Percentiles rank a stretch among this genome's conserved stretches.
These are phyloP conservation scores for Vachellia collinsii DNA, from an alignment of 306 rosid genomes.

Conservation along the genomic window DNA sequence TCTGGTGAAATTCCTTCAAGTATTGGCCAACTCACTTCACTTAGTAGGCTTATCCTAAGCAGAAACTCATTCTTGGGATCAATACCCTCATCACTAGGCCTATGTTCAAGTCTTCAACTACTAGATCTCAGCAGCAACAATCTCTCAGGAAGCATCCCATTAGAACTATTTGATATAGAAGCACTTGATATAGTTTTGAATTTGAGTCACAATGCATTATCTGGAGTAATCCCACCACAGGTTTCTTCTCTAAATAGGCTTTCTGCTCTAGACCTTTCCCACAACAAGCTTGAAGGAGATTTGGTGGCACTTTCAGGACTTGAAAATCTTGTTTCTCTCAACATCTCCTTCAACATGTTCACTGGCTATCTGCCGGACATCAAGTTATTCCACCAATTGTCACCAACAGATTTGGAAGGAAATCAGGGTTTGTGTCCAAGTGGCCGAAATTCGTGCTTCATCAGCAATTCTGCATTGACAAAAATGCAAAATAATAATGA, in stretches of 20 bases:
- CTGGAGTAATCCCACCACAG: conserved; percentile 68
- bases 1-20: conserved; percentile 60
- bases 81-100: conserved; percentile 69
- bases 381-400: conserved; percentile 72
- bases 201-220: conserved; percentile 69
- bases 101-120: conserved; percentile 70
- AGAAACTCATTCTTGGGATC: conserved; percentile 62
- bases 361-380: conserved; percentile 74
- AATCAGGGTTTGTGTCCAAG: conserved; percentile 74
- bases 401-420: conserved; percentile 63
- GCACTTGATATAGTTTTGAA: conserved; percentile 81
- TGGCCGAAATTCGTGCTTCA: conserved; percentile 62
- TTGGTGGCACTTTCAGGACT: conserved; percentile 63
- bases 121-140: conserved; percentile 78
- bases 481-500: conserved; percentile 26
- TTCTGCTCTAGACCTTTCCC: conserved; percentile 74
- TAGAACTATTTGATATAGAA: conserved; percentile 60
- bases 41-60: conserved; percentile 63
- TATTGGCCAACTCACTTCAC: conserved; percentile 64
- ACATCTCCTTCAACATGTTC: conserved; percentile 81
- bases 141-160: conserved; percentile 70
- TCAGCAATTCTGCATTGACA: conserved; percentile 47
- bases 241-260: conserved; percentile 67
- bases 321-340: conserved; percentile 77
- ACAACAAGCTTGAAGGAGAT: conserved; percentile 75